phyloP scores from a whole-genome alignment of 1,284 basidiomycete species.

The Malassezia psittaci region DNA sequence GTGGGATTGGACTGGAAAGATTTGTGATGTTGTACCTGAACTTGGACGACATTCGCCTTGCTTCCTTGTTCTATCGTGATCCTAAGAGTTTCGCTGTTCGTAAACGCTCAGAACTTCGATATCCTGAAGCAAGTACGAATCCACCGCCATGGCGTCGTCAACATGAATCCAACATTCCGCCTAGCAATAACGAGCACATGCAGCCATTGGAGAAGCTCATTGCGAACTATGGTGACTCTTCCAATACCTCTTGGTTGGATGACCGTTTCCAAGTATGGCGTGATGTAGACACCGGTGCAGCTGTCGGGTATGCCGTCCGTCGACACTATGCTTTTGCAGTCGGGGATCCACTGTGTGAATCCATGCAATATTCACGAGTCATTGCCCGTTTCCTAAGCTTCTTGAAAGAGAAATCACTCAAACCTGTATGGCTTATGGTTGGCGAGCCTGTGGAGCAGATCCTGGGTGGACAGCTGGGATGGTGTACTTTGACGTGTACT shows the following conservation, averaged over 20 bases:
- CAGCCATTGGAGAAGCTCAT: conserved; percentile 51
- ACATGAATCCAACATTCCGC: background rate
- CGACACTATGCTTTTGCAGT: conserved; percentile 51
- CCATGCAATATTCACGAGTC: conserved; percentile 51
- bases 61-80: conserved; percentile 44
- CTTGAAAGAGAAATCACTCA: conserved; percentile 48
- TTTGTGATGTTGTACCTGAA: conserved; percentile 46
- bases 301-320: conserved; percentile 51
- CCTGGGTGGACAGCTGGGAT: conserved; percentile 52
- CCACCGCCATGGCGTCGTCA: conserved; percentile 32
- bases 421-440: conserved; percentile 55
- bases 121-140: conserved; percentile 39
- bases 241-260: conserved; percentile 56
- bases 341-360: conserved; percentile 54
- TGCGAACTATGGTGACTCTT: conserved; percentile 55
- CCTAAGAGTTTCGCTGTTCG: conserved; percentile 34
- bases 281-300: conserved; percentile 52
- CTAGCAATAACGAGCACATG: conserved; percentile 14
- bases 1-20: conserved; percentile 45
- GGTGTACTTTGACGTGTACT: conserved; percentile 54
- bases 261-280: conserved; percentile 56
- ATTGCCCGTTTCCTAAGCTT: conserved; percentile 50
- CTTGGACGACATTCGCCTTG: conserved; percentile 41
- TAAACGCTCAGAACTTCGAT: conserved; percentile 26
- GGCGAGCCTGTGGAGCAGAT: conserved; percentile 52